Percentiles rank a stretch among this genome's conserved stretches.
Conservation (phyloP, 441 rosid species). For the Syzygium malaccense region DNA sequence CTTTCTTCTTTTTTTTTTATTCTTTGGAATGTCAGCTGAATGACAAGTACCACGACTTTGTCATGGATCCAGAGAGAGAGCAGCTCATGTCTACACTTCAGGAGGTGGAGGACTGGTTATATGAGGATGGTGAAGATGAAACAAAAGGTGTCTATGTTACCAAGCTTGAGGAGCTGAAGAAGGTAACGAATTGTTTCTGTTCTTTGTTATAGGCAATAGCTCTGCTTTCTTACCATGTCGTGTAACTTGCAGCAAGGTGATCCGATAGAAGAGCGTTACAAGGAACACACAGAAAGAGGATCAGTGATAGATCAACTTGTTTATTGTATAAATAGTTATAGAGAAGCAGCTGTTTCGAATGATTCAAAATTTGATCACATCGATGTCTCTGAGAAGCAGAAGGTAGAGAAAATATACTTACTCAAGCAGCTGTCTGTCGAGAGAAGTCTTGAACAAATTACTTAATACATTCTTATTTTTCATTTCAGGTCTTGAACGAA, state of each 20-base stretch:
- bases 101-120: constrained; percentile 92
- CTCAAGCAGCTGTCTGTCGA: not conserved
- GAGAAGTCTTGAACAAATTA: not conserved
- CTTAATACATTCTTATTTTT: not conserved
- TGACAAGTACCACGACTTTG: constrained; percentile 77
- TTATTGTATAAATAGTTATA: constrained; percentile 72
- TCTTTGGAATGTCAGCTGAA: constrained; percentile 37
- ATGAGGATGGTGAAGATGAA: constrained; percentile 99
- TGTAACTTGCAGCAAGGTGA: constrained; percentile 62
- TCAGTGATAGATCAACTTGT: constrained; percentile 65
- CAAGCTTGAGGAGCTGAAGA: constrained; percentile 90
- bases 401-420: constrained; percentile 29
- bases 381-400: constrained; percentile 77
- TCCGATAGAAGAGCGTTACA: constrained; percentile 78
- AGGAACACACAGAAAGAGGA: constrained; percentile 65
- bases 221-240: not conserved
- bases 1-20: not conserved
- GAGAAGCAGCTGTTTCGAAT: constrained; percentile 79
- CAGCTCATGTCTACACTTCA: constrained; percentile 57
- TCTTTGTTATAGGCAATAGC: not conserved
- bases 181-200: constrained; percentile 30
- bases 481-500: constrained; percentile 64
- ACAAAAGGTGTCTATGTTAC: constrained; percentile 93
- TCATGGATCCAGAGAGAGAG: constrained; percentile 60
- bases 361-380: constrained; percentile 94